Conservation (phyloP, 441 rosid genomes). For the Corymbia citriodora region DNA sequence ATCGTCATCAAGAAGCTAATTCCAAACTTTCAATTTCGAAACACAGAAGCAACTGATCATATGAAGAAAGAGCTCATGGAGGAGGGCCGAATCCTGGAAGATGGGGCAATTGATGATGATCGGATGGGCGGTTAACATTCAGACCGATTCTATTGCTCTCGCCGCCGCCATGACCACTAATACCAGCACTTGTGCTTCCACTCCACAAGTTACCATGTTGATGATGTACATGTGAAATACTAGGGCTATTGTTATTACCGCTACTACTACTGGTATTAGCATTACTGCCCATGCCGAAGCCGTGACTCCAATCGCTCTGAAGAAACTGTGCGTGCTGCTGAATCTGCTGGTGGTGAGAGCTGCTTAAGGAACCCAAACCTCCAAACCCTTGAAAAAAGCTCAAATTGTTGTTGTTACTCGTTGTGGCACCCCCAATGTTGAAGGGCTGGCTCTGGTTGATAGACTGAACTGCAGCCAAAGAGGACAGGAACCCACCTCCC, state of each 20-base stretch:
- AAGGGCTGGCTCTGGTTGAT: conserved; percentile 16
- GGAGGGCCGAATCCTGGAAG: conserved; percentile 40
- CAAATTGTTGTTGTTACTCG: conserved; percentile 17
- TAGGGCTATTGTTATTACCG: conserved; percentile 15
- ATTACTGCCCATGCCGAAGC: conserved; percentile 9
- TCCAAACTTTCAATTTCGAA: background rate
- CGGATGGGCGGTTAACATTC: conserved; percentile 20
- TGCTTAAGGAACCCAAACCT: conserved; percentile 16
- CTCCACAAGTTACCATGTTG: conserved; percentile 25
- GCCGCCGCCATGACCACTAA: background rate
- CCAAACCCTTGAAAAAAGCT: conserved; percentile 31
- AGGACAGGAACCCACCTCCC: conserved; percentile 33
- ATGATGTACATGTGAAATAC: conserved; percentile 12
- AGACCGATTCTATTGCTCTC: background rate
- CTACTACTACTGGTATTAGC: conserved; percentile 32
- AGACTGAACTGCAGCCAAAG: conserved; percentile 33
- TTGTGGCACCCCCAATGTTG: conserved; percentile 4
- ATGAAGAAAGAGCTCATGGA: conserved; percentile 13
- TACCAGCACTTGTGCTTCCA: conserved; percentile 9
- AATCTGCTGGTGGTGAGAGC: conserved; percentile 15
- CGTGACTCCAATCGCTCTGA: conserved; percentile 13
- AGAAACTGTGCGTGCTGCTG: conserved; percentile 18
- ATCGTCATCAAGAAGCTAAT: background rate
- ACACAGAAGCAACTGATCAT: background rate
- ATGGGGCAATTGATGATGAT: conserved; percentile 26